Conservation (phyloP, 768 basidiomycete species). For the Macrolepiota dolichaula region DNA sequence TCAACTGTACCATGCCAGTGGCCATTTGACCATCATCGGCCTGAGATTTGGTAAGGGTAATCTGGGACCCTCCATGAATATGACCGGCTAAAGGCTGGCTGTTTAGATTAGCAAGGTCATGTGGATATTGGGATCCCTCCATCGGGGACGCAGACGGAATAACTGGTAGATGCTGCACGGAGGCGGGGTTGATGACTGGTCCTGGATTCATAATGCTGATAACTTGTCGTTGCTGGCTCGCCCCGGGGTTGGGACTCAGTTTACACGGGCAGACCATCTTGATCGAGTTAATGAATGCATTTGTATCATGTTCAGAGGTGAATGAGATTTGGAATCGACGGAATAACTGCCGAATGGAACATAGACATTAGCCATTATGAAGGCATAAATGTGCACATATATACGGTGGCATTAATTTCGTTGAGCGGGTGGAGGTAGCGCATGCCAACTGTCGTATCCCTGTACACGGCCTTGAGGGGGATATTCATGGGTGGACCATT, state of each 20-base stretch:
- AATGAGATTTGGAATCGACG: slow-evolving; percentile 80
- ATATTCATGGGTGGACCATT: slow-evolving; percentile 31
- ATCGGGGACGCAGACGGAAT: neutral
- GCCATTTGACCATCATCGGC: too few relatives aligned
- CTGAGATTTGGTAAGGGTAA: neutral
- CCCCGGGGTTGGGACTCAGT: slow-evolving; percentile 35
- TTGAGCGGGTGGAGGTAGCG: slow-evolving; percentile 62
- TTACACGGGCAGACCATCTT: slow-evolving; percentile 74
- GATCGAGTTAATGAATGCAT: slow-evolving; percentile 60
- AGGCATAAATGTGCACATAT: neutral
- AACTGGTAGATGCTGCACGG: neutral
- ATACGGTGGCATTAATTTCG: slow-evolving; percentile 8
- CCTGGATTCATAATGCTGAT: neutral
- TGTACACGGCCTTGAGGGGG: slow-evolving; percentile 80
- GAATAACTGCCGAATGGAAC: slow-evolving; percentile 46
- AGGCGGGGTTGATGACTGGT: neutral
- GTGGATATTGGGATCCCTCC: too few relatives aligned
- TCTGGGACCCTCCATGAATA: neutral
- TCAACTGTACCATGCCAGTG: neutral
- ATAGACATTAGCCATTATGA: neutral
- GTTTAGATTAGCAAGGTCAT: too few relatives aligned
- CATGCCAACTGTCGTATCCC: slow-evolving; percentile 69
- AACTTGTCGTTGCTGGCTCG: neutral
- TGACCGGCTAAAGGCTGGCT: neutral
- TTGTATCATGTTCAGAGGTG: slow-evolving; percentile 39